These are phyloP conservation scores for Guillardia theta DNA, from an alignment of 78 protist species.

Conservation along the genomic window DNA sequence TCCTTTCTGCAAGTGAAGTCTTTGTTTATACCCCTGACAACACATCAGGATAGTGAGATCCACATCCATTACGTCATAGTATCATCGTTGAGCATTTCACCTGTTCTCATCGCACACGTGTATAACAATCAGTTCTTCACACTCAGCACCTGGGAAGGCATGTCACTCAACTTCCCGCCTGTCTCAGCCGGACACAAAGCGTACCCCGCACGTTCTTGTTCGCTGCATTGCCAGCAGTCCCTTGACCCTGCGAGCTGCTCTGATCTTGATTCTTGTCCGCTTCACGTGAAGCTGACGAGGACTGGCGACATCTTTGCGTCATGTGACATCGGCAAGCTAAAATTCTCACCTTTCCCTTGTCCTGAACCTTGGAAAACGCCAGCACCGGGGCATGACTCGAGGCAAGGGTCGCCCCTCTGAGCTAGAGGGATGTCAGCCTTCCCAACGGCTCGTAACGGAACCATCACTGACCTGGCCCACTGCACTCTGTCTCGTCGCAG, in stretches of 20 bases:
- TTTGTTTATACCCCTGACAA: neutral
- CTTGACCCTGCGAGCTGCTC: neutral
- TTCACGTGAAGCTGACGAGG: neutral
- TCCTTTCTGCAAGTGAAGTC: conserved; percentile 31
- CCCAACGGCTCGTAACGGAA: too few species aligned
- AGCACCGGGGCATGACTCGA: neutral
- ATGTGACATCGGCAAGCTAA: too few species aligned
- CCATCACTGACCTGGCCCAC: too few species aligned
- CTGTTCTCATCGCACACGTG: conserved; percentile 37
- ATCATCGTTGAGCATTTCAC: too few species aligned
- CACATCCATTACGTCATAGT: too few species aligned
- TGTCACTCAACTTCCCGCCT: neutral
- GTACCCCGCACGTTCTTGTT: neutral
- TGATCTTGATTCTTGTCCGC: neutral
- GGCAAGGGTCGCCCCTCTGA: neutral
- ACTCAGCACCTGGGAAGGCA: too few species aligned
- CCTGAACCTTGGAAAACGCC: neutral
- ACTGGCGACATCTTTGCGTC: too few species aligned
- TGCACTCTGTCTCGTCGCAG: neutral
- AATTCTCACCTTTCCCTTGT: neutral
- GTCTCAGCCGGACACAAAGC: too few species aligned
- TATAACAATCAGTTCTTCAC: neutral
- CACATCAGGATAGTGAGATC: too few species aligned
- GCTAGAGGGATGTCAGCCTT: too few species aligned
- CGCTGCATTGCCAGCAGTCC: neutral